Base-by-base conservation (phyloP, 2,329 filamentous ascomycete species). In the Colletotrichum viniferum region DNA sequence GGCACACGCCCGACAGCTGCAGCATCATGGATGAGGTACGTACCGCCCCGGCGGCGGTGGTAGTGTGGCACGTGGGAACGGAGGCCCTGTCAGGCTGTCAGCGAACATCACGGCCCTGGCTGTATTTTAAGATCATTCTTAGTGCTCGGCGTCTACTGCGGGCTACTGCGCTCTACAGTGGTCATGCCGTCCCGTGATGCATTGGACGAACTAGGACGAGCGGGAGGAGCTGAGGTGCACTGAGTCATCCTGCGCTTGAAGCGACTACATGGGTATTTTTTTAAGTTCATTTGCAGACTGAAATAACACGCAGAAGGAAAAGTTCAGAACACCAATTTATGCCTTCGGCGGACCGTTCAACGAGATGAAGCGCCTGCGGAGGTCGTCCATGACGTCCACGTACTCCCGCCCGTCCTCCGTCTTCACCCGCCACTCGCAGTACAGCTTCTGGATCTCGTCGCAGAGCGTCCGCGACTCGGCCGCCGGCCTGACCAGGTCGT, bases 361-460 rank as follows among this genome's bases (percentile, higher is more conserved):
- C 16, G 38, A 56, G 43, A 48, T 4, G 62, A 76, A 76, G 32
- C 70, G 48, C 5, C 64, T 55, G 28, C 38, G 43, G 18, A 71
- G 62, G 60, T 77, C 77, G 28, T 78, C 77, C 30, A 81, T 82
- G 16, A 83, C 74, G 71, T 86, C 84, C n/a, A 79, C 73, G 73
- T 83, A 82, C 8, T 78, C 68, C 48, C 24, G 70, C 2, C 83
- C 84, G 16, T 83, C 83, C 1, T 80, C 77, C 0, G 81, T 84
- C 5, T 73, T 60, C 3, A 70, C 68, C 70, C 79, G 80, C 84
- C 85, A 86, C 10, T 74, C 30, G 56, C 71, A 63, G 58, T 81
- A 86, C 9, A 72, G 55, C 1, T 58, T 66, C 77, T 84, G 81
- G 28, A 78, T 4, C 69, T 43, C 60, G 67, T 63, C n/a, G 78